phyloP scores from a whole-genome alignment of 257 asterid species.

The Solanum corneliomulleri region DNA sequence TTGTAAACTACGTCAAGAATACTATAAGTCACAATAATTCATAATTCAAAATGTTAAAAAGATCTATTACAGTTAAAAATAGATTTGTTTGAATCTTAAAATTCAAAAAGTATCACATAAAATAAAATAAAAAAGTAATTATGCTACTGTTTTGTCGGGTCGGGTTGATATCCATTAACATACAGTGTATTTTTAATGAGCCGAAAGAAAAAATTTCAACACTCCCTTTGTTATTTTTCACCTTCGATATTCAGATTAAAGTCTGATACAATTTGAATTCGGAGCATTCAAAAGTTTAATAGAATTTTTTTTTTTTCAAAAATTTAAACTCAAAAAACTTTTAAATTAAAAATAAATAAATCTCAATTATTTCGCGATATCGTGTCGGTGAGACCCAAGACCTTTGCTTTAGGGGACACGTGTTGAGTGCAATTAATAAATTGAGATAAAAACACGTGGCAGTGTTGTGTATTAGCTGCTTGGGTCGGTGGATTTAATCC shows the following conservation, averaged over 20 bases:
- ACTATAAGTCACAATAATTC: too few species aligned
- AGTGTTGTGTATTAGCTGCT: background rate
- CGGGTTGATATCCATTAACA: background rate
- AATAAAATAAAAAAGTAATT: too few species aligned
- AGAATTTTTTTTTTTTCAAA: background rate
- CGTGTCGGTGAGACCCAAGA: too few species aligned
- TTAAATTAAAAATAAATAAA: fast-evolving
- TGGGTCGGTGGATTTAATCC: background rate
- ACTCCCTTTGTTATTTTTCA: background rate
- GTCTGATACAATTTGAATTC: fast-evolving
- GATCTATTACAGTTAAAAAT: too few species aligned
- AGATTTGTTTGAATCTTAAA: too few species aligned
- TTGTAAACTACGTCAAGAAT: too few species aligned
- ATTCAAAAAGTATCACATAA: too few species aligned
- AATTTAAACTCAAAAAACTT: background rate
- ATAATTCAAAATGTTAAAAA: too few species aligned
- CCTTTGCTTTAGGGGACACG: background rate
- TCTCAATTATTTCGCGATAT: too few species aligned
- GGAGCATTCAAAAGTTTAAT: fast-evolving
- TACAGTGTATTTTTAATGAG: too few species aligned
- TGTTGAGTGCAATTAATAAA: background rate
- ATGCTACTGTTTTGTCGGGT: background rate
- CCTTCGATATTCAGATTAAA: fast-evolving
- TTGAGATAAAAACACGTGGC: background rate
- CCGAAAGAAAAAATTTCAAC: background rate